These are phyloP conservation scores for Mycena rebaudengoi DNA, from an alignment of 768 basidiomycete species.

Conservation along the genomic window DNA sequence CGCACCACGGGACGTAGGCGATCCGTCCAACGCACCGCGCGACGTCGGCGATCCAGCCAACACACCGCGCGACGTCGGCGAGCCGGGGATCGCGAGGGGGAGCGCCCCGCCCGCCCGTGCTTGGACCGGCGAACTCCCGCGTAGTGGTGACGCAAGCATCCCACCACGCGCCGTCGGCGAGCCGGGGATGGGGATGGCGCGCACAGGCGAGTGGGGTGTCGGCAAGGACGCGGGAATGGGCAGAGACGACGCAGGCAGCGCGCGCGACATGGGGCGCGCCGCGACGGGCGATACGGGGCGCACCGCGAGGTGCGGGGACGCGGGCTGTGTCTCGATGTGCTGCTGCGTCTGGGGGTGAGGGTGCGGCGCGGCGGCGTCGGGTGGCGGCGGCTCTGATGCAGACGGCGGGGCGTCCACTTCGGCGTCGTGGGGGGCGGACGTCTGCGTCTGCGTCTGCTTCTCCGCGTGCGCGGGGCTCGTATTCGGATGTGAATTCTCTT, in stretches of 20 bases:
- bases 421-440: too few relatives aligned
- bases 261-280: not conserved
- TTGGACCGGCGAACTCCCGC: too few relatives aligned
- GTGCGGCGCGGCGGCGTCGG: not conserved
- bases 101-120: too few relatives aligned
- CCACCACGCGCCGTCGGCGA: too few relatives aligned
- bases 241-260: not conserved
- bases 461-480: not conserved
- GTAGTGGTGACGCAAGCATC: too few relatives aligned
- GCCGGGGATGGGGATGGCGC: not conserved
- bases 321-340: too few relatives aligned
- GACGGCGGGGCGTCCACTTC: too few relatives aligned
- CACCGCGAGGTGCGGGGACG: constrained; percentile 9
- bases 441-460: not conserved
- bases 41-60: too few relatives aligned
- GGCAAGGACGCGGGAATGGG: not conserved
- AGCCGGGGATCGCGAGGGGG: too few relatives aligned
- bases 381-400: not conserved
- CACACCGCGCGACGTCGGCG: too few relatives aligned
- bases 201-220: not conserved
- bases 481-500: not conserved
- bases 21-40: too few relatives aligned
- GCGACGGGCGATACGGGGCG: constrained; percentile 6
- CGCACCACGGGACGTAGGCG: too few relatives aligned
- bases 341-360: not conserved